Evolutionary conservation across 139 green algal species (phyloP), one percentile per base, ranked within the genome.

Genomic region (Klebsormidium nitens): DNA sequence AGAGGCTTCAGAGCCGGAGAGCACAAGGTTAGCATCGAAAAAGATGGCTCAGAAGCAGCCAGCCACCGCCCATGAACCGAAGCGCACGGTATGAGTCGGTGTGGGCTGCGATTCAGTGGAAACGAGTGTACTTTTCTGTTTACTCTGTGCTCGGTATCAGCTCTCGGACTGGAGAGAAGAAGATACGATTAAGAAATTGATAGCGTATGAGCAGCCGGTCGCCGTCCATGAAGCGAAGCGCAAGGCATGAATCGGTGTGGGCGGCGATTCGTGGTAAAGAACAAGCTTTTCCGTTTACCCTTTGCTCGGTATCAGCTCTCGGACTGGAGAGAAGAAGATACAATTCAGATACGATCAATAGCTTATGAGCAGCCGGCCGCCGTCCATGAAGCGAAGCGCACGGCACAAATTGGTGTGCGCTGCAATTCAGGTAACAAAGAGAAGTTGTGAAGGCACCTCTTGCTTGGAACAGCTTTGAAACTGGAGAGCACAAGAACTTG

Each of bases 331-430:
- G 14, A 6, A 6, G 23, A 5, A 6, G 52, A 6, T 23, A 49
- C 8, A 8, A 62, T 5, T 5, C 5, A 11, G 52, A 23, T 5
- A 11, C 11, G 52, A 5, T 5, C 14, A 23, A 5, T 11, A 23
- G 52, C 52, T 14, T 5, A n/a, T 6, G n/a, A n/a, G n/a, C 52
- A n/a, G 52, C 11, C 52, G 38, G 39, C 86, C 81, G 23, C 37
- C 47, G 0, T 26, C 17, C 0, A 46, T 56, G 32, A 91, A 91
- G 0, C 73, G 70, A 28, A 88, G 73, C 5, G 83, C 83, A 2
- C 86, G 75, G 72, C 61, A 59, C 28, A 36, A 59, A 17, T 59
- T 35, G 6, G 46, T 55, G 32, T 59, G 61, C 2, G 61, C 61
- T 8, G 42, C 11, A 8, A 14, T 8, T 8, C 42, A 14, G 42